phyloP scores from a whole-genome alignment of 139 green algal genomes.

The Desmodesmus armatus region DNA sequence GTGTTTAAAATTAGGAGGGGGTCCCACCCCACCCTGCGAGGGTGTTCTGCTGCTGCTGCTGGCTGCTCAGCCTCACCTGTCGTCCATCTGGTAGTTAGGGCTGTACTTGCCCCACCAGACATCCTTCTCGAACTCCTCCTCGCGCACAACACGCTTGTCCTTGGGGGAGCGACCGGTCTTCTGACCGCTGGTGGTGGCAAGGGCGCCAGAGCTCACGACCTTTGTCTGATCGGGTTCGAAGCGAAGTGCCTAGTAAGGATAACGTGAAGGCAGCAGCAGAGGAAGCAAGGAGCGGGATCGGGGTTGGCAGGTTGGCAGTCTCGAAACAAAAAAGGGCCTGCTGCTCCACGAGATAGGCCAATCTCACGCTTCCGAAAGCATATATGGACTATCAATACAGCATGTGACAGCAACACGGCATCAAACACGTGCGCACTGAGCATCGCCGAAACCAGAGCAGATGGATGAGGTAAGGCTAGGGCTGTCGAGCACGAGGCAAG shows the following conservation, averaged over 20 bases:
- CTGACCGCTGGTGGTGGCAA: constrained; percentile 56
- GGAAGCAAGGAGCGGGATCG: too few species aligned
- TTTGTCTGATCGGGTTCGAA: constrained; percentile 11
- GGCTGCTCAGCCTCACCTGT: constrained; percentile 45
- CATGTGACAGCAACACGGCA: too few species aligned
- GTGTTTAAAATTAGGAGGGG: too few species aligned
- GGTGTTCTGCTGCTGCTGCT: not conserved
- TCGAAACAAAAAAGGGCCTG: too few species aligned
- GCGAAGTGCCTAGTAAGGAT: not conserved
- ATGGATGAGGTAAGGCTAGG: too few species aligned
- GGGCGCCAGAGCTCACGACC: constrained; percentile 14
- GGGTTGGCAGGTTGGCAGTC: too few species aligned
- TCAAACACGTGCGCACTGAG: too few species aligned
- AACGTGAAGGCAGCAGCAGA: not conserved
- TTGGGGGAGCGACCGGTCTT: constrained; percentile 92
- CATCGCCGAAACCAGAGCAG: too few species aligned
- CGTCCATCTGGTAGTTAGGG: constrained; percentile 87
- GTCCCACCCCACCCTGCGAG: too few species aligned
- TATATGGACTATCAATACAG: too few species aligned
- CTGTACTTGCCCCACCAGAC: constrained; percentile 75
- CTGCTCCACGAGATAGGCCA: too few species aligned
- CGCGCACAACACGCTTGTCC: constrained; percentile 94
- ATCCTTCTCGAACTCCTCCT: constrained; percentile 73
- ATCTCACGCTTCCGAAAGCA: too few species aligned
- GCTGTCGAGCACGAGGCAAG: not conserved